Evolutionary conservation across 78 protist species (phyloP), one percentile per base, ranked within the genome.

Genomic region (Isochrysis galbana): DNA sequence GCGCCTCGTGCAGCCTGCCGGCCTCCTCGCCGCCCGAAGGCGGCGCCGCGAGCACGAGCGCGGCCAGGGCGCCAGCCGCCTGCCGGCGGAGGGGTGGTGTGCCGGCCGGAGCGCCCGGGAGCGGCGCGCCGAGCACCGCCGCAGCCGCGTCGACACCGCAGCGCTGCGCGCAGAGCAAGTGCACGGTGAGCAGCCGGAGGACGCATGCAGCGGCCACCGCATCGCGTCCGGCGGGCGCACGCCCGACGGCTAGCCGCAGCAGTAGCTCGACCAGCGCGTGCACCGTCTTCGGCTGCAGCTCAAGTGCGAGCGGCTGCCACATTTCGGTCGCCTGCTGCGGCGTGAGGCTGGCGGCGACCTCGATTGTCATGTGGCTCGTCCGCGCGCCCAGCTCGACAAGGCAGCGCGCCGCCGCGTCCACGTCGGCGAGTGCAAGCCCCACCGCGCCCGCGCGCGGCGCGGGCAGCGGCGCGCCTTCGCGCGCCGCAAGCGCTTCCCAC

Each of bases 271-370:
- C 84, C 34, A 77, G 44, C 34, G 7, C 21, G 46, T 14, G 46
- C n/a, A 77, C 29, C 46, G 84, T 39, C 17, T 36, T 29, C 29
- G 48, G 25, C n/a, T 17, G 14, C 47, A 77, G 84, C 84, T 77
- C 84, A 29, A 77, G 17, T 46, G 84, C 84, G 32, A 77, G 84
- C 22, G 84, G 84, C 84, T 77, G 84, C 47, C 84, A 39, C 84
- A 39, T 39, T 46, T 77, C 84, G 47, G 84, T 77, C 47, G n/a
- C 84, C 46, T 77, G 84, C 84, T 77, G 84, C 46, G 84, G 47
- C 47, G 47, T 77, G 32, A 77, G 84, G 84, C 26, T 5, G 47
- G 17, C 46, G 14, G 47, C 10, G 19, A 41, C 22, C 45, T 5
- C 3, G 29, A 2, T 41, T 36, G 29, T n/a, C n/a, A 17, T 23